Evolutionary conservation across 306 rosid species (phyloP), one percentile per base, ranked within the genome.

Genomic region (Rubus idaeus): DNA sequence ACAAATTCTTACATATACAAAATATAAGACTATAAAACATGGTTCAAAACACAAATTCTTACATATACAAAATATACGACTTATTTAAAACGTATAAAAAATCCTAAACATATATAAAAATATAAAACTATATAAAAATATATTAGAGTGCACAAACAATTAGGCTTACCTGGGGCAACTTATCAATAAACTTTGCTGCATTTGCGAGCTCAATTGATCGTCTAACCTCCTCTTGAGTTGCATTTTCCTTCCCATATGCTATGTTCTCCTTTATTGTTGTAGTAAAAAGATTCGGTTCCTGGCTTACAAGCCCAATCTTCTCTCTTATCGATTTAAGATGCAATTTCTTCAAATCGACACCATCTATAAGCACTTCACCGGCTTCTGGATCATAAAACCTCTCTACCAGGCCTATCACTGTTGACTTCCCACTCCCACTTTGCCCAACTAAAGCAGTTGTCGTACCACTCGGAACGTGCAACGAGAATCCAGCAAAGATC

Each of bases 401-500:
- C 84, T 94, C 97, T 13, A 91, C 53, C 52, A 94, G 84, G 64
- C 89, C 85, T 30, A 94, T 88, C 23, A 91, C 93, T 0, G 97
- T 94, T 0, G 98, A 94, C 78, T 94, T 94, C 17, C 98, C 98
- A 46, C 98, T 94, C 57, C 98, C 98, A 66, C 98, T 94, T 64
- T 91, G 96, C 58, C 97, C 98, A 55, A 94, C 97, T 47, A 94
- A 88, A 41, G 98, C 98, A 41, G 86, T 77, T 37, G 94, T 90
- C 52, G 82, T 85, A 62, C 97, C 97, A 65, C 84, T 89, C 1
- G 93, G 85, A 73, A 91, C 91, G 72, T 35, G 18, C 51, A 94
- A 73, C 11, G 97, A 91, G 81, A 94, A 91, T 47, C 96, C 98
- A 2, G 93, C 49, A 68, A 94, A 94, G 45, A 94, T 89, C 65